phyloP scores from a whole-genome alignment of 345 rosid species.

The Triadica sebifera region DNA sequence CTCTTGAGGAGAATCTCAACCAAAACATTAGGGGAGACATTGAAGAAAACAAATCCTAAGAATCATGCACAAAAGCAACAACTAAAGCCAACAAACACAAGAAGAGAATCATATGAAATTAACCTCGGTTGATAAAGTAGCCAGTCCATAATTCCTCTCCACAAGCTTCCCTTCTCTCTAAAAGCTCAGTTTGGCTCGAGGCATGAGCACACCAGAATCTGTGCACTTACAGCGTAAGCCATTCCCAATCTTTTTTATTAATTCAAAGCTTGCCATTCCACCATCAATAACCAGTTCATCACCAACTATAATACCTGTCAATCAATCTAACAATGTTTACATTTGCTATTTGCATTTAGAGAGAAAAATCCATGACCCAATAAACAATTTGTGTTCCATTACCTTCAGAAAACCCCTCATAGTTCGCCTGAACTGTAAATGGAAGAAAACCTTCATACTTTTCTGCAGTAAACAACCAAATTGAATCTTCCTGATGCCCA shows the following conservation, averaged over 20 bases:
- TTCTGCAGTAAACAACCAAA: conserved; percentile 56
- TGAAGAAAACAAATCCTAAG: too few species aligned
- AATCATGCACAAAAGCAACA: too few species aligned
- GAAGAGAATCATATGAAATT: not conserved
- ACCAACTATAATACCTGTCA: conserved; percentile 60
- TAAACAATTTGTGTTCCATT: not conserved
- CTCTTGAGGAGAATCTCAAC: too few species aligned
- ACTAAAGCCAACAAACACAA: too few species aligned
- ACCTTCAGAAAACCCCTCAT: conserved; percentile 70
- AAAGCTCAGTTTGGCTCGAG: conserved; percentile 68
- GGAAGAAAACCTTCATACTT: conserved; percentile 50
- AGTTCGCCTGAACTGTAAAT: conserved; percentile 59
- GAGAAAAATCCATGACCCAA: not conserved
- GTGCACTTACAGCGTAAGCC: conserved; percentile 62
- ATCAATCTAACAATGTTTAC: not conserved
- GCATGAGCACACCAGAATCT: conserved; percentile 63
- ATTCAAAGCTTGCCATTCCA: conserved; percentile 72
- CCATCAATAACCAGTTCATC: conserved; percentile 70
- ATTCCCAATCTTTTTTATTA: conserved; percentile 51
- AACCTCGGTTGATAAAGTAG: conserved; percentile 61
- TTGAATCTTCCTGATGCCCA: conserved; percentile 53
- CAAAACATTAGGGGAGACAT: too few species aligned
- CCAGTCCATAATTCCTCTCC: conserved; percentile 33
- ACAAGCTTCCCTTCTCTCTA: conserved; percentile 62
- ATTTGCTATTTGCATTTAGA: conserved; percentile 9